phyloP scores from a whole-genome alignment of 106 monocot genomes.

The Posidonia australis region DNA sequence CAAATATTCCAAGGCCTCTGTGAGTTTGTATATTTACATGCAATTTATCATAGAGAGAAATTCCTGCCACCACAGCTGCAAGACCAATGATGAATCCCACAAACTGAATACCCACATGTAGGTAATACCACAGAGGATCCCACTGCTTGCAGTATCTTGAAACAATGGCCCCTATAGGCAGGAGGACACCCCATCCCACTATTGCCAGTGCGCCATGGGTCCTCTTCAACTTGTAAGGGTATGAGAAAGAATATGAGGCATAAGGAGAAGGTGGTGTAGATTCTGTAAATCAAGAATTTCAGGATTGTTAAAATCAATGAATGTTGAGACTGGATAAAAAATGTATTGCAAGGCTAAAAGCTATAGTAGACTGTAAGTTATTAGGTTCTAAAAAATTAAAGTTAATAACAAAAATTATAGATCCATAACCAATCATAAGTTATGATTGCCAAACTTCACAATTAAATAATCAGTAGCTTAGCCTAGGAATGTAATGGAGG shows the following conservation, averaged over 20 bases:
- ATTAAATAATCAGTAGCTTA: not conserved
- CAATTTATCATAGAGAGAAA: slow-evolving; percentile 59
- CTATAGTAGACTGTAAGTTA: too few species aligned
- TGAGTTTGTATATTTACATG: slow-evolving; percentile 58
- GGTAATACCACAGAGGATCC: slow-evolving; percentile 77
- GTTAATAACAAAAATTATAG: too few species aligned
- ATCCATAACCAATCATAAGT: too few species aligned
- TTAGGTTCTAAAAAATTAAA: too few species aligned
- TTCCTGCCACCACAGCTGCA: slow-evolving; percentile 57
- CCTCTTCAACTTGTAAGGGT: slow-evolving; percentile 64
- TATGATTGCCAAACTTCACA: too few species aligned
- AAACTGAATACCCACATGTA: slow-evolving; percentile 60
- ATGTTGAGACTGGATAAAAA: too few species aligned
- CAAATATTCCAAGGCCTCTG: slow-evolving; percentile 64
- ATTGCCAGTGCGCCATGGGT: slow-evolving; percentile 62
- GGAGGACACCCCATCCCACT: slow-evolving; percentile 78
- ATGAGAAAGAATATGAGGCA: slow-evolving; percentile 11
- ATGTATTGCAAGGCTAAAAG: too few species aligned
- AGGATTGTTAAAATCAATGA: not conserved
- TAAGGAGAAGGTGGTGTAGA: not conserved
- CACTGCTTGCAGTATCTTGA: slow-evolving; percentile 63
- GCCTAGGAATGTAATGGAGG: not conserved
- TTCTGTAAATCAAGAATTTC: not conserved
- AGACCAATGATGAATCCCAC: slow-evolving; percentile 61
- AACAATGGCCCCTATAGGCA: slow-evolving; percentile 72